phyloP scores from a whole-genome alignment of 1,284 basidiomycete species.

The Grifola frondosa region DNA sequence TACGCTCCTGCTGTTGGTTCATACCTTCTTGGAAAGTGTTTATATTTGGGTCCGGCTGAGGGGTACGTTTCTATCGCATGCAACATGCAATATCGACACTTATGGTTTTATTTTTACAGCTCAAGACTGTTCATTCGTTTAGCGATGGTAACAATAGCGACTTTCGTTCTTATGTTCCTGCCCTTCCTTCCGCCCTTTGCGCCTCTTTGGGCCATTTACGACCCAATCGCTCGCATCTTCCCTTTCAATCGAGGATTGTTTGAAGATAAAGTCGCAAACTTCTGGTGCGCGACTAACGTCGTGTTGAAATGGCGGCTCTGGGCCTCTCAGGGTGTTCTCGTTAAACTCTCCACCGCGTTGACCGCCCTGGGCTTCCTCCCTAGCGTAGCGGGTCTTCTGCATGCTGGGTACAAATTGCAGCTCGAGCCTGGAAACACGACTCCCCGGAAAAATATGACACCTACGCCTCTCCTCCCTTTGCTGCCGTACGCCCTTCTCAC shows the following conservation, averaged over 20 bases:
- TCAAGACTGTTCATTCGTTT: constrained; percentile 68
- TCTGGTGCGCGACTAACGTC: constrained; percentile 94
- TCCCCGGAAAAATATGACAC: no score
- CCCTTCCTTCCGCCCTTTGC: constrained; percentile 72
- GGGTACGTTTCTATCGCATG: constrained; percentile 53
- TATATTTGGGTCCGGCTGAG: constrained; percentile 60
- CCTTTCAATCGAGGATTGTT: constrained; percentile 89
- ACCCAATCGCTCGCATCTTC: constrained; percentile 82
- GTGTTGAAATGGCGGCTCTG: constrained; percentile 76
- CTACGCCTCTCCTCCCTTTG: constrained; percentile 55
- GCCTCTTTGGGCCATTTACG: constrained; percentile 48
- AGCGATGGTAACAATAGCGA: constrained; percentile 52
- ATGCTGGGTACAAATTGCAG: constrained; percentile 44
- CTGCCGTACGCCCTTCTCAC: constrained; percentile 72
- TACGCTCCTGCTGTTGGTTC: constrained; percentile 88
- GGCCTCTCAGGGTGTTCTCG: constrained; percentile 46
- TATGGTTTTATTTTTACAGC: constrained; percentile 27
- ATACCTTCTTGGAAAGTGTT: constrained; percentile 81
- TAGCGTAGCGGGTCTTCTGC: constrained; percentile 54
- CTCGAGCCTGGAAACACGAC: constrained; percentile 10
- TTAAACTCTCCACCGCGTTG: constrained; percentile 57
- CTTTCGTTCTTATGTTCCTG: constrained; percentile 71
- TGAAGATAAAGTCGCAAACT: constrained; percentile 96
- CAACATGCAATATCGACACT: neutral
- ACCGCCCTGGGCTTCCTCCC: constrained; percentile 68